Evolutionary conservation across 176 grass and related monocot species (phyloP).

Genomic region (Zizania latifolia): DNA sequence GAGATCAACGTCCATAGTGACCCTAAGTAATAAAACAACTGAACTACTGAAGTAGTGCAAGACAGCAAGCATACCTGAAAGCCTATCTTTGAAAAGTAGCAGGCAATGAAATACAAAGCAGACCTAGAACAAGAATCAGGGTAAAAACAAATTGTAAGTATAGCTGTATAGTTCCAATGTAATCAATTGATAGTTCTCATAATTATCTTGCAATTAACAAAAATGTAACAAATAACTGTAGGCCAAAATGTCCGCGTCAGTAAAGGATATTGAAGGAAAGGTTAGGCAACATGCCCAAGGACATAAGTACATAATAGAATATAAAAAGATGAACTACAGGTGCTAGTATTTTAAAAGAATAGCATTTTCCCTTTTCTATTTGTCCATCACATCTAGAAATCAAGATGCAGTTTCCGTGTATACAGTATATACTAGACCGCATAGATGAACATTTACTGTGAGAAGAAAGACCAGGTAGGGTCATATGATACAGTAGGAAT

Average conservation of each 20-base stretch:
- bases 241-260: not conserved
- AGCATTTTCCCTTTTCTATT: not conserved
- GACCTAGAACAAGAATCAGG: slow-evolving; percentile 47
- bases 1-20: not conserved
- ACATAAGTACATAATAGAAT: not conserved
- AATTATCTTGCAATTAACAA: slow-evolving; percentile 14
- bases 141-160: slow-evolving; percentile 22
- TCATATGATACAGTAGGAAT: not conserved
- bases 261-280: slow-evolving; percentile 25
- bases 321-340: not conserved
- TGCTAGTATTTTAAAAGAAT: not conserved
- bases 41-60: slow-evolving; percentile 13
- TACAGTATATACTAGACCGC: not conserved
- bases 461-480: not conserved
- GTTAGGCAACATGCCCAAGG: not conserved
- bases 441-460: not conserved
- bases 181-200: slow-evolving; percentile 20
- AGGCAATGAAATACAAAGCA: slow-evolving; percentile 76
- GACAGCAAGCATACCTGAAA: slow-evolving; percentile 64
- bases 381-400: not conserved
- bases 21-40: slow-evolving; percentile 12
- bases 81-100: slow-evolving; percentile 76
- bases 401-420: not conserved
- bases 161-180: not conserved
- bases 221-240: slow-evolving; percentile 1